Evolutionary conservation across 148 eudicot genomes (phyloP).

Genomic region (Silene conica): DNA sequence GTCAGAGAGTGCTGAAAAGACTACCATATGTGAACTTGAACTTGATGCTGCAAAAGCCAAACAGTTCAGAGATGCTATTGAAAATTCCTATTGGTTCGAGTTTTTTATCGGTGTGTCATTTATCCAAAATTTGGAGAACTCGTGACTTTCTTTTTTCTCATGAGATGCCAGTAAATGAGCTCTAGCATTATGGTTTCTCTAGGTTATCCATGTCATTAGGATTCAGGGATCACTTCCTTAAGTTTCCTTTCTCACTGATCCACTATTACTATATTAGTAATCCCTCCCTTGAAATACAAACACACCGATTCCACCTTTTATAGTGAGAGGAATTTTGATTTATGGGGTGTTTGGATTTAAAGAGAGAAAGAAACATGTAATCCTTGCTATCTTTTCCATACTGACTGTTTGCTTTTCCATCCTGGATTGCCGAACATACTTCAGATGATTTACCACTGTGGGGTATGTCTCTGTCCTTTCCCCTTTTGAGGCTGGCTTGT

Average conservation of each 20-base stretch:
- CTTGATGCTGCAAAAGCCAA: constrained; percentile 69
- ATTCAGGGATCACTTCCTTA: background rate
- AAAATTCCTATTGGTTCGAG: constrained; percentile 86
- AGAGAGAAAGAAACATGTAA: background rate
- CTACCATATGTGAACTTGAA: constrained; percentile 61
- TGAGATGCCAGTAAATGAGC: too few species aligned
- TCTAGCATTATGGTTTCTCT: background rate
- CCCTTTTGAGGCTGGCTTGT: background rate
- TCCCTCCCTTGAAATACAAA: too few species aligned
- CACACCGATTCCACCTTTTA: too few species aligned
- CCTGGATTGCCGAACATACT: constrained; percentile 26
- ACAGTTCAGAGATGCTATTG: constrained; percentile 83
- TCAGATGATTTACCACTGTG: constrained; percentile 77
- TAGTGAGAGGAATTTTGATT: too few species aligned
- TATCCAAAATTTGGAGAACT: background rate
- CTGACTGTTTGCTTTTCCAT: constrained; percentile 22
- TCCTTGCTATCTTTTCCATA: background rate
- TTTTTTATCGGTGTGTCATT: constrained; percentile 71
- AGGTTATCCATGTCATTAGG: background rate
- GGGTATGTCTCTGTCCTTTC: constrained; percentile 45
- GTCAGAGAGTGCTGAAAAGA: constrained; percentile 65
- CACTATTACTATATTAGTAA: background rate
- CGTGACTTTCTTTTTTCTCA: too few species aligned
- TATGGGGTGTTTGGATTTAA: too few species aligned
- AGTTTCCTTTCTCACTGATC: background rate